Evolutionary conservation across 2,329 filamentous ascomycete genomes (phyloP).

Genomic region (Xenosphaeropsis pyriputrescens): DNA sequence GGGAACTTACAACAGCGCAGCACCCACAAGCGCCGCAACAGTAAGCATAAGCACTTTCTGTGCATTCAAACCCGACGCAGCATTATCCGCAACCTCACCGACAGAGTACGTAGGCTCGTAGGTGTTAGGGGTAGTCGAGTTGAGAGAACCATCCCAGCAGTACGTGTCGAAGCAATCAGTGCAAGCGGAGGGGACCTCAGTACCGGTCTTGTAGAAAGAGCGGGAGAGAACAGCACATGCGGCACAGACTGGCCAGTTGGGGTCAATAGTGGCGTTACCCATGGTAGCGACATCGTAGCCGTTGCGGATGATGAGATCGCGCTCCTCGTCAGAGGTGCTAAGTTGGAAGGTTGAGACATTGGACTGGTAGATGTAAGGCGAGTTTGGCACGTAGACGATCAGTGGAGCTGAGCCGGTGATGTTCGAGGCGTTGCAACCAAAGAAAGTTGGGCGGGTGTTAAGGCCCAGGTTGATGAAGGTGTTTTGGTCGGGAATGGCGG

Average conservation of each 20-base stretch:
- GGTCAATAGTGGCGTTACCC: slow-evolving; percentile 63
- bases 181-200: slow-evolving; percentile 57
- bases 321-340: slow-evolving; percentile 46
- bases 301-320: slow-evolving; percentile 73
- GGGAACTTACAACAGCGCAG: too few species aligned
- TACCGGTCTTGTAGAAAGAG: slow-evolving; percentile 57
- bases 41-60: too few species aligned
- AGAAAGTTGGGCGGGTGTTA: slow-evolving; percentile 64
- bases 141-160: slow-evolving; percentile 68
- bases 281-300: slow-evolving; percentile 74
- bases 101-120: slow-evolving; percentile 8
- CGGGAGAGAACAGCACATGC: slow-evolving; percentile 75
- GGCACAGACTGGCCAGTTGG: slow-evolving; percentile 68
- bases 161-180: slow-evolving; percentile 62
- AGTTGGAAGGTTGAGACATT: slow-evolving; percentile 71
- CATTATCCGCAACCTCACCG: background rate
- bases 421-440: slow-evolving; percentile 60
- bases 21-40: too few species aligned
- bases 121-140: slow-evolving; percentile 6
- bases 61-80: too few species aligned
- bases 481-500: slow-evolving; percentile 55
- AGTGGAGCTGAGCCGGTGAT: slow-evolving; percentile 44
- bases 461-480: slow-evolving; percentile 67
- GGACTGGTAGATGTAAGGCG: slow-evolving; percentile 60
- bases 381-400: slow-evolving; percentile 78